These are phyloP conservation scores for Ochetophila trinervis DNA, from an alignment of 306 rosid genomes.

Conservation along the genomic window DNA sequence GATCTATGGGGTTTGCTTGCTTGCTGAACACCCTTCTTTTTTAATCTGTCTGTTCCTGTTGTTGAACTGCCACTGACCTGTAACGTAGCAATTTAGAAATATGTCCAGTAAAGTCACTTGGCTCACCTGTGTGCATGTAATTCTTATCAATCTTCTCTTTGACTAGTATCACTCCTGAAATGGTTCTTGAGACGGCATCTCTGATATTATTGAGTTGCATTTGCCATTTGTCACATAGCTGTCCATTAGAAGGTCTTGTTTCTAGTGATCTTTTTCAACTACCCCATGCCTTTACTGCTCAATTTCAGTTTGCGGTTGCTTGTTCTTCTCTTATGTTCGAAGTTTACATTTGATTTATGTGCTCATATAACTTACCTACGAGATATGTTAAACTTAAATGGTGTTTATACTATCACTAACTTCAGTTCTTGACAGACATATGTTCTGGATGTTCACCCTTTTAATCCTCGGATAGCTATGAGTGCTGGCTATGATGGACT, in stretches of 20 bases:
- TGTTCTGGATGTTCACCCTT: slow-evolving; percentile 99
- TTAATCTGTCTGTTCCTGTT: too few species aligned
- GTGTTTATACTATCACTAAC: slow-evolving; percentile 26
- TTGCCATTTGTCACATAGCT: not conserved
- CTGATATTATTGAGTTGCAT: too few species aligned
- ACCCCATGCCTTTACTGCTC: not conserved
- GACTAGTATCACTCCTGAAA: too few species aligned
- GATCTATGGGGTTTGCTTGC: not conserved
- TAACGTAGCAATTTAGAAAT: too few species aligned
- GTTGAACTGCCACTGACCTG: too few species aligned
- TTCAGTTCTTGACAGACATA: slow-evolving; percentile 62
- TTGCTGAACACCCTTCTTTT: too few species aligned
- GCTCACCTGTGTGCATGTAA: too few species aligned
- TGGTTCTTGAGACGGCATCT: too few species aligned
- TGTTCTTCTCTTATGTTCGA: not conserved
- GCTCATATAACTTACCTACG: not conserved
- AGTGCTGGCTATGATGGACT: slow-evolving; percentile 99
- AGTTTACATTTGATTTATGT: not conserved
- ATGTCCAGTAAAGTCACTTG: too few species aligned
- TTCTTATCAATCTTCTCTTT: too few species aligned
- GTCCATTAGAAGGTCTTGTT: not conserved
- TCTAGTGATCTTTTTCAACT: not conserved
- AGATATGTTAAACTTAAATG: slow-evolving; percentile 1
- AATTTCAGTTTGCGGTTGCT: not conserved
- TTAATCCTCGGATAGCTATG: slow-evolving; percentile 98